phyloP scores from a whole-genome alignment of 2,329 filamentous ascomycete species.

The Pyrenophora seminiperda region DNA sequence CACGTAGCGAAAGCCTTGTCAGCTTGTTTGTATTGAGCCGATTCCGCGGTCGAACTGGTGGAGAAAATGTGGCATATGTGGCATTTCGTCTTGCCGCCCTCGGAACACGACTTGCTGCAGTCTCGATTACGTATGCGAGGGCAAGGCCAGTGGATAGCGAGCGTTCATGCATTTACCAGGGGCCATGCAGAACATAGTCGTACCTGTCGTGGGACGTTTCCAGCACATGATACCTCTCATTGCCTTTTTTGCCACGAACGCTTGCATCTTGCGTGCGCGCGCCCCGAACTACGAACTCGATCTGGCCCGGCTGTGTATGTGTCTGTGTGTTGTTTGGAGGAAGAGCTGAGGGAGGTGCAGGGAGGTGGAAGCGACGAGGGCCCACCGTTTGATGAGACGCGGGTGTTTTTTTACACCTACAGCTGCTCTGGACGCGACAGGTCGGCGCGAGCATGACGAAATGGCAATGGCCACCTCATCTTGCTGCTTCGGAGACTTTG shows the following conservation, averaged over 20 bases:
- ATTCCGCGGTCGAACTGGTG: neutral
- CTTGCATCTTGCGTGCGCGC: conserved; percentile 13
- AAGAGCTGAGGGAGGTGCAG: conserved; percentile 31
- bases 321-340: conserved; percentile 9
- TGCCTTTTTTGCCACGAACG: conserved; percentile 14
- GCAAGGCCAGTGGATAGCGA: conserved; percentile 9
- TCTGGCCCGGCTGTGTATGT: conserved; percentile 18
- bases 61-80: neutral
- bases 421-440: conserved; percentile 27
- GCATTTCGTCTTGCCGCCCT: conserved; percentile 3
- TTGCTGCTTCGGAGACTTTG: conserved; percentile 29
- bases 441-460: conserved; percentile 30
- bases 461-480: conserved; percentile 30
- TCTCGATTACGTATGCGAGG: conserved; percentile 12
- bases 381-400: conserved; percentile 25
- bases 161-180: conserved; percentile 12
- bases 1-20: conserved; percentile 11
- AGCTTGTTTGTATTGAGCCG: conserved; percentile 3
- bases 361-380: conserved; percentile 27
- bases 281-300: conserved; percentile 36
- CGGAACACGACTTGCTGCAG: conserved; percentile 3
- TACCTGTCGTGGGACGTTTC: conserved; percentile 11
- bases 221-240: conserved; percentile 15
- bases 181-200: conserved; percentile 15
- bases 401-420: conserved; percentile 21